Base-by-base conservation (phyloP, 2,329 filamentous ascomycete genomes). In the Arthrobotrys sinensis region DNA sequence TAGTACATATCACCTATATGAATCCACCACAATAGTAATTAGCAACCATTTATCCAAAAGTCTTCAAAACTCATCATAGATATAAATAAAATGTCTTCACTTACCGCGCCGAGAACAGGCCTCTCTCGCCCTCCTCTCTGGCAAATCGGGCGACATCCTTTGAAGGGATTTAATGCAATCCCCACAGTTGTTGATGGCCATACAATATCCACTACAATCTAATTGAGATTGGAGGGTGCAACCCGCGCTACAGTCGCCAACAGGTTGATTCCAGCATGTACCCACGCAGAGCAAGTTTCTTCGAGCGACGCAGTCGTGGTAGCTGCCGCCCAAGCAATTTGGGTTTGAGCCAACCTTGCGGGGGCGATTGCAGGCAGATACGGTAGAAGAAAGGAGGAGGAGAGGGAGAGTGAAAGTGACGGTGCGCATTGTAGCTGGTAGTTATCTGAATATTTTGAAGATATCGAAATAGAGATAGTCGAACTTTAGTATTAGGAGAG, bases 151-250 rank as follows among this genome's bases (percentile, higher is more conserved):
- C 45, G 45, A 3, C 45, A 10, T n/a, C 45, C n/a, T 48, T 7
- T 21, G 45, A 48, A 48, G n/a, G 10, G 45, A n/a, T n/a, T 7
- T 48, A 21, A 48, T 48, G 19, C 45, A 21, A 48, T 48, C 45
- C n/a, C 19, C 16, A 21, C 45, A 48, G 16, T 16, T 48, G 45
- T 48, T 16, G 7, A 48, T 48, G 19, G 14, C 45, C n/a, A 16
- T 16, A 21, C 45, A 48, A 8, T 48, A 48, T 48, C 45, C 45
- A 21, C 45, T 48, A 8, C 45, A 48, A 48, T 48, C 45, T 21
- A 19, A 7, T 19, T 48, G 45, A 10, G 45, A 48, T 21, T 21
- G 45, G 10, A 48, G 16, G 6, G 16, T 16, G 45, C 45, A 48
- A n/a, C 45, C 19, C 10, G 45, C 16, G 16, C n/a, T 19, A 48